Conservation (phyloP, 441 rosid genomes). For the Macaranga tanarius region DNA sequence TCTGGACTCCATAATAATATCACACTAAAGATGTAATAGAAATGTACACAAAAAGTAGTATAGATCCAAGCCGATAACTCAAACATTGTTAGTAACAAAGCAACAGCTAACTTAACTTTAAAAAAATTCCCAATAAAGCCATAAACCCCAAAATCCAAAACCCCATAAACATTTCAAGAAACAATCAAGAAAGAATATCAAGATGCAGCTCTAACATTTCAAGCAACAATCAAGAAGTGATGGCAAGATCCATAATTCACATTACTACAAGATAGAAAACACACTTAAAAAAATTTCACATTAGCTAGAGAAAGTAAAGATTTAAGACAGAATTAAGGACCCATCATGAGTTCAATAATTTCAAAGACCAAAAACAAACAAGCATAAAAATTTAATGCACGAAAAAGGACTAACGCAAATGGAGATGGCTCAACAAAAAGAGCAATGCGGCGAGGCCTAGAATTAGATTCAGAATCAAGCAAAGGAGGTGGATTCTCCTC, state of each 20-base stretch:
- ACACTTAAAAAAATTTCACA: not conserved
- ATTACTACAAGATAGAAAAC: constrained; percentile 7
- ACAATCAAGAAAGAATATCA: too few relatives aligned
- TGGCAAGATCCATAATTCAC: constrained; percentile 13
- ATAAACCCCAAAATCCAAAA: not conserved
- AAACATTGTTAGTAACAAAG: not conserved
- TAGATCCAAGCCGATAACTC: not conserved
- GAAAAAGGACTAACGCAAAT: constrained; percentile 63
- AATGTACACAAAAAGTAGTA: not conserved
- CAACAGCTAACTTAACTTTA: not conserved
- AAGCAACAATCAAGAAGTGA: not conserved
- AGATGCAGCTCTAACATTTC: not conserved
- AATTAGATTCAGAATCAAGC: constrained; percentile 51
- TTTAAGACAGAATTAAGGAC: not conserved
- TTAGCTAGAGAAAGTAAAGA: not conserved
- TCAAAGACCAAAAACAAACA: not conserved
- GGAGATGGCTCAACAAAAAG: constrained; percentile 98
- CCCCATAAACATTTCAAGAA: not conserved
- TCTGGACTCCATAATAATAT: not conserved
- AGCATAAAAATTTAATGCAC: not conserved
- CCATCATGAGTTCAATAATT: not conserved
- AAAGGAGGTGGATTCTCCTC: constrained; percentile 48
- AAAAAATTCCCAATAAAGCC: not conserved
- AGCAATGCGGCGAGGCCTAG: constrained; percentile 82
- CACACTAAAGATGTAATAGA: not conserved